These are phyloP conservation scores for Plasmodium adleri DNA, from an alignment of 169 alveolate genomes.

Conservation along the genomic window DNA sequence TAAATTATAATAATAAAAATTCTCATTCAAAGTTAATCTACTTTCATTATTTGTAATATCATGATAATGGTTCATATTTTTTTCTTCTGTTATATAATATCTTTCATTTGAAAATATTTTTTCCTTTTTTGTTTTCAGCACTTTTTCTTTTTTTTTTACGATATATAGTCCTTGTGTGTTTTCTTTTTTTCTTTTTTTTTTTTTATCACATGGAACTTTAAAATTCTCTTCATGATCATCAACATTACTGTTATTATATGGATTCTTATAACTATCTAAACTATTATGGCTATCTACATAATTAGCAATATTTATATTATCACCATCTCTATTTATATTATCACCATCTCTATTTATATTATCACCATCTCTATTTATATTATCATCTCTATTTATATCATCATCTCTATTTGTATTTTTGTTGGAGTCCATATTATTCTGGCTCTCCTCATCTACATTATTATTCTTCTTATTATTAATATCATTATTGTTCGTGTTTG, in stretches of 20 bases:
- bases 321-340: no score
- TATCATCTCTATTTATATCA: background rate
- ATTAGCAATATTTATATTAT: no score
- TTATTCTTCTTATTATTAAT: background rate
- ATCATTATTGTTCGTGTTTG: background rate
- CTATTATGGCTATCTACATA: no score
- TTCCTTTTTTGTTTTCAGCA: background rate
- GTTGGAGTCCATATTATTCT: background rate
- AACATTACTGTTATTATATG: no score
- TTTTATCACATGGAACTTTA: background rate
- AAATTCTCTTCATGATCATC: background rate
- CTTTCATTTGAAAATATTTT: constrained; percentile 55
- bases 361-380: background rate
- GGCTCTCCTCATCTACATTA: background rate
- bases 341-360: no score
- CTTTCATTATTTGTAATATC: constrained; percentile 5
- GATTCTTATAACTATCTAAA: no score
- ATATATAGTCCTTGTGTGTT: background rate
- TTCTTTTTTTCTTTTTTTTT: background rate
- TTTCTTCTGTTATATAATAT: constrained; percentile 9
- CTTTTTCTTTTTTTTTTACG: background rate
- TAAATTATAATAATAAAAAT: background rate
- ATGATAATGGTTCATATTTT: background rate
- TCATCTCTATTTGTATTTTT: background rate
- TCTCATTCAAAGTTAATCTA: background rate